phyloP scores from a whole-genome alignment of 1,139 yeast genomes.

The Tardiomyces blankii region DNA sequence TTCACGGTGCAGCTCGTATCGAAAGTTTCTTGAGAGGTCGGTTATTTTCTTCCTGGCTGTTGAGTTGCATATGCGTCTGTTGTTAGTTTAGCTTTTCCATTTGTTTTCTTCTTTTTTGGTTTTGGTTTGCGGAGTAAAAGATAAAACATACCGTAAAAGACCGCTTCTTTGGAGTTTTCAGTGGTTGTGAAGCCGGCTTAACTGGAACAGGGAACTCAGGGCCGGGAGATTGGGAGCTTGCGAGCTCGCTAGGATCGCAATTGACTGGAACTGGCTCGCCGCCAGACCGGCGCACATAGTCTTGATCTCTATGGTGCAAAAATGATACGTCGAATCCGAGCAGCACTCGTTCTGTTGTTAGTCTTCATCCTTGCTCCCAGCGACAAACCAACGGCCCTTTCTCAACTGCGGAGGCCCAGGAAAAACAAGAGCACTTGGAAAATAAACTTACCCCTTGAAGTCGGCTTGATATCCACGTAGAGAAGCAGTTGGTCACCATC shows the following conservation, averaged over 20 bases:
- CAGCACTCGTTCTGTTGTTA: background rate
- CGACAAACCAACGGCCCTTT: too few relatives aligned
- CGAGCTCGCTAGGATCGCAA: background rate
- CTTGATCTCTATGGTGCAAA: background rate
- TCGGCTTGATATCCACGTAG: background rate
- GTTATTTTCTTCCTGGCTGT: background rate
- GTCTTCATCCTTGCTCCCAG: too few relatives aligned
- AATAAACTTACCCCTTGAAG: background rate
- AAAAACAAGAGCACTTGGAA: too few relatives aligned
- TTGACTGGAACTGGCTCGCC: background rate
- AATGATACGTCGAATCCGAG: background rate
- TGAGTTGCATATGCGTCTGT: background rate
- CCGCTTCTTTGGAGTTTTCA: background rate
- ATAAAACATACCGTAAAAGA: background rate
- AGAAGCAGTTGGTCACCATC: background rate
- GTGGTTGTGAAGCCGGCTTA: background rate
- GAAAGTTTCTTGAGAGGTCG: background rate
- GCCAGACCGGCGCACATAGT: background rate
- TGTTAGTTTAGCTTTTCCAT: too few relatives aligned
- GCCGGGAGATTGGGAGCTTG: background rate
- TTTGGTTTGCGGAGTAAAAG: too few relatives aligned
- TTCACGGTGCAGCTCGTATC: background rate
- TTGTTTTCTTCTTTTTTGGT: too few relatives aligned
- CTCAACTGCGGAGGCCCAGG: too few relatives aligned
- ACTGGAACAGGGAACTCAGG: background rate